Conservation (phyloP, 768 basidiomycete species). For the Gloeopeniophorella convolvens region DNA sequence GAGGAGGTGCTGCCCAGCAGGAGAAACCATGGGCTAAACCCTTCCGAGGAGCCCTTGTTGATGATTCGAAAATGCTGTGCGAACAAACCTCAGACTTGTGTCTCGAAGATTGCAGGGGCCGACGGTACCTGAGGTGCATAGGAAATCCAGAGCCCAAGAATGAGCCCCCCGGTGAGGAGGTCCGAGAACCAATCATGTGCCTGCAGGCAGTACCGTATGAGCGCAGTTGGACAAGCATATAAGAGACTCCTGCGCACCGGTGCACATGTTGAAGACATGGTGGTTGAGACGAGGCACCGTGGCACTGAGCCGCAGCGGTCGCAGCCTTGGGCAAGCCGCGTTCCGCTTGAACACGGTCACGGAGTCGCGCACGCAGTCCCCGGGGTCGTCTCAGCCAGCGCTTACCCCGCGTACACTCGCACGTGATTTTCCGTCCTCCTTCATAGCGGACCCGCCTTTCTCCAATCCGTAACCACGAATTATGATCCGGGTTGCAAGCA, state of each 20-base stretch:
- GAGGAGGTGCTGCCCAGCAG: slow-evolving; percentile 82
- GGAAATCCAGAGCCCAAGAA: slow-evolving; percentile 21
- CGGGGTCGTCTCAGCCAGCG: no score
- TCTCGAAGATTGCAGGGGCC: no score
- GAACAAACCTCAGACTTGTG: neutral
- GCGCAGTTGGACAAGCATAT: neutral
- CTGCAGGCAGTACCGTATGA: slow-evolving; percentile 1
- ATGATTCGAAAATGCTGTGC: slow-evolving; percentile 79
- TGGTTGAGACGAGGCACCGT: neutral
- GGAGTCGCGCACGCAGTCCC: no score
- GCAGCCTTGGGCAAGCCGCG: neutral
- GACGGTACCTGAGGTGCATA: slow-evolving; percentile 20
- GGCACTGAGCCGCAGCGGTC: neutral
- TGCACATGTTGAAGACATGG: slow-evolving; percentile 16
- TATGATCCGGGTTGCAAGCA: slow-evolving; percentile 11
- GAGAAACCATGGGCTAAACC: slow-evolving; percentile 88
- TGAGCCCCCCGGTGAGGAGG: slow-evolving; percentile 18
- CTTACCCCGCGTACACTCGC: no score
- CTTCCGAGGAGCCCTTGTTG: slow-evolving; percentile 68
- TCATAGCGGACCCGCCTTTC: neutral
- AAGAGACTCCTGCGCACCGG: slow-evolving; percentile 12
- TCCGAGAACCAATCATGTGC: slow-evolving; percentile 22
- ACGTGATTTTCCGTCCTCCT: slow-evolving; percentile 11
- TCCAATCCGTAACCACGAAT: neutral
- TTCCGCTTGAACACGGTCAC: no score